Evolutionary conservation across 139 green algal species (phyloP), one percentile per base, ranked within the genome.

Genomic region (Astrephomene gubernaculifera): DNA sequence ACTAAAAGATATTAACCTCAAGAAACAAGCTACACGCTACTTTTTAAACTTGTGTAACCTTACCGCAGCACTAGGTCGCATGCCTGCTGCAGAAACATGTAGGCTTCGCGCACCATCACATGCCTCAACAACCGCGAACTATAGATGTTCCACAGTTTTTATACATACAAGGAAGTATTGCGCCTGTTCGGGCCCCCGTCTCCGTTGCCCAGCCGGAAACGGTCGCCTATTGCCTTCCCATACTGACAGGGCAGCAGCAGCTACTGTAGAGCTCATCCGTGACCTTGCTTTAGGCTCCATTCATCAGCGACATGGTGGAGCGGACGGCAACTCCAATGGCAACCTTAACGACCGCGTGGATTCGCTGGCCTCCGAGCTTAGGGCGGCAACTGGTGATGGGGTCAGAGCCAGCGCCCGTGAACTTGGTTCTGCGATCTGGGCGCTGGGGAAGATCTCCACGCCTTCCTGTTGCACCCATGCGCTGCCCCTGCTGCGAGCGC

Each of bases 361-460:
- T 45, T 19, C 8, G 19, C 71, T 80, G 4, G 43, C 2, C 12
- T 24, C 31, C 45, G n/a, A 80, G 31, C 45, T 80, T 12, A 45
- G 31, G 21, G 33, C 43, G 2, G 5, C 33, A 2, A 80, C 71
- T 14, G 45, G 45, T 1, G 71, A 45, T 21, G 31, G 45, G 1
- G 4, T 21, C 71, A 19, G 21, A 31, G 4, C 71, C 33, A 65
- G 33, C 45, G 45, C 21, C 43, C 45, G 45, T 4, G 71, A 80
- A 21, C n/a, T 80, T 31, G 71, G 31, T 8, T 33, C 45, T 4
- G 27, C 35, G 12, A 19, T 80, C 6, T 80, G 71, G 71, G 44
- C 45, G 21, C 71, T 80, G 49, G 45, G 24, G 19, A 80, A 80
- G 71, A 45, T 80, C 71, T 67, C 45, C 33, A 65, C 71, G 45